Evolutionary conservation across 768 basidiomycete species (phyloP).

Genomic region (Tylopilus balloui): DNA sequence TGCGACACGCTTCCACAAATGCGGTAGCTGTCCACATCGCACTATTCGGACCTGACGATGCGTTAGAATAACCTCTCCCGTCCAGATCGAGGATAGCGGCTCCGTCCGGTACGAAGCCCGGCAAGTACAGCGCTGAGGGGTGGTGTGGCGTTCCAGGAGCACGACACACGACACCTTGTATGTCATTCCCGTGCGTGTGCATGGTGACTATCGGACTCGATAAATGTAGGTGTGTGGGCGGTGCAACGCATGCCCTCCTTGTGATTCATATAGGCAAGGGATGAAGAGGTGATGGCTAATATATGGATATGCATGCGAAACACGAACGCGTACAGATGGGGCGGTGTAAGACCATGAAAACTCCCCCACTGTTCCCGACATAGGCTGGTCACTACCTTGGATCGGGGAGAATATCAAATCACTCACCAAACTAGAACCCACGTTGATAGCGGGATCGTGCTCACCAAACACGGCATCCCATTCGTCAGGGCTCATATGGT

Average conservation of each 20-base stretch:
- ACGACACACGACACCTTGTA: no score
- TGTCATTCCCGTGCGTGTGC: no score
- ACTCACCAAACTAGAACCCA: neutral
- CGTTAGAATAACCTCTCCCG: slow-evolving; percentile 16
- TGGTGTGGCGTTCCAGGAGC: no score
- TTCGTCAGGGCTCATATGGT: neutral
- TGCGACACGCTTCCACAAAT: slow-evolving; percentile 40
- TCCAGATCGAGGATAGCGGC: slow-evolving; percentile 29
- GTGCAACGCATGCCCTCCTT: neutral
- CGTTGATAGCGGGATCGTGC: slow-evolving; percentile 1
- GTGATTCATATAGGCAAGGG: neutral
- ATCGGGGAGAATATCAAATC: neutral
- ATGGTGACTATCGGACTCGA: slow-evolving; percentile 3
- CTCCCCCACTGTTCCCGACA: neutral
- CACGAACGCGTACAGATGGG: neutral
- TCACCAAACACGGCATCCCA: slow-evolving; percentile 5
- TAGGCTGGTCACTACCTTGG: neutral
- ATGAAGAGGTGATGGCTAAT: neutral
- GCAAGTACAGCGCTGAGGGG: neutral
- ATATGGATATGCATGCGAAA: neutral
- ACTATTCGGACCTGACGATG: slow-evolving; percentile 21
- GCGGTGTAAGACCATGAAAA: neutral
- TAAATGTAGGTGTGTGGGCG: neutral
- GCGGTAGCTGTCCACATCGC: slow-evolving; percentile 31
- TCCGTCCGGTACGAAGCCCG: slow-evolving; percentile 19